These are phyloP conservation scores for Leccinum griseonigrum DNA, from an alignment of 1,284 basidiomycete genomes.

Conservation along the genomic window DNA sequence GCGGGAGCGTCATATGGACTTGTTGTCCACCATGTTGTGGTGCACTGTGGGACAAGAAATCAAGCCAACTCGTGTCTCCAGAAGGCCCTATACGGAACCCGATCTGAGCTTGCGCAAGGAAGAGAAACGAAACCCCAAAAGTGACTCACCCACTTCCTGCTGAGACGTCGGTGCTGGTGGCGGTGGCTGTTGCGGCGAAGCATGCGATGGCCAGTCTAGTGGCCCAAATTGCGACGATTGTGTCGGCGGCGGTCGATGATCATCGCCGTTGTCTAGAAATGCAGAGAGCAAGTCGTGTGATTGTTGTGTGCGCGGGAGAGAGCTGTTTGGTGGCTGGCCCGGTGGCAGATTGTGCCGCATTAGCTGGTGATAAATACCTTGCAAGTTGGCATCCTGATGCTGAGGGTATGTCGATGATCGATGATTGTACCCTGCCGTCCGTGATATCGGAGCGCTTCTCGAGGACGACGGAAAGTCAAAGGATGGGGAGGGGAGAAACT, in stretches of 20 bases:
- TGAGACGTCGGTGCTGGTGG: slow-evolving; percentile 12
- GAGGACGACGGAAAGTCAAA: slow-evolving; percentile 33
- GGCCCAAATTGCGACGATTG: slow-evolving; percentile 24
- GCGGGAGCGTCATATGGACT: slow-evolving; percentile 30
- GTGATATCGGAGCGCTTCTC: slow-evolving; percentile 21
- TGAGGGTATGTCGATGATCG: slow-evolving; percentile 29
- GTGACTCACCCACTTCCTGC: slow-evolving; percentile 27
- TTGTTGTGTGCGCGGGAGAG: slow-evolving; percentile 22
- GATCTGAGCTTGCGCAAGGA: slow-evolving; percentile 8
- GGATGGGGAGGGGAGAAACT: slow-evolving; percentile 24
- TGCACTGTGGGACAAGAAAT: slow-evolving; percentile 30
- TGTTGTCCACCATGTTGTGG: slow-evolving; percentile 26
- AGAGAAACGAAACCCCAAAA: neutral
- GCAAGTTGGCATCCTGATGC: slow-evolving; percentile 32
- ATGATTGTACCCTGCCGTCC: slow-evolving; percentile 24
- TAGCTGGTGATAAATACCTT: slow-evolving; percentile 32
- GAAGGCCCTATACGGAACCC: slow-evolving; percentile 19
- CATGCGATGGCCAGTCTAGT: slow-evolving; percentile 33
- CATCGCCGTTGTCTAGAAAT: slow-evolving; percentile 30
- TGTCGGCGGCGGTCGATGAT: slow-evolving; percentile 23
- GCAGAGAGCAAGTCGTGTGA: slow-evolving; percentile 30
- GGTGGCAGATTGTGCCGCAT: slow-evolving; percentile 30
- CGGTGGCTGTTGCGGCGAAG: slow-evolving; percentile 21
- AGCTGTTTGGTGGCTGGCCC: slow-evolving; percentile 19
- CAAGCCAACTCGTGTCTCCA: slow-evolving; percentile 30